Base-by-base conservation (phyloP, 495 filamentous ascomycete species). In the Rhypophila decipiens region DNA sequence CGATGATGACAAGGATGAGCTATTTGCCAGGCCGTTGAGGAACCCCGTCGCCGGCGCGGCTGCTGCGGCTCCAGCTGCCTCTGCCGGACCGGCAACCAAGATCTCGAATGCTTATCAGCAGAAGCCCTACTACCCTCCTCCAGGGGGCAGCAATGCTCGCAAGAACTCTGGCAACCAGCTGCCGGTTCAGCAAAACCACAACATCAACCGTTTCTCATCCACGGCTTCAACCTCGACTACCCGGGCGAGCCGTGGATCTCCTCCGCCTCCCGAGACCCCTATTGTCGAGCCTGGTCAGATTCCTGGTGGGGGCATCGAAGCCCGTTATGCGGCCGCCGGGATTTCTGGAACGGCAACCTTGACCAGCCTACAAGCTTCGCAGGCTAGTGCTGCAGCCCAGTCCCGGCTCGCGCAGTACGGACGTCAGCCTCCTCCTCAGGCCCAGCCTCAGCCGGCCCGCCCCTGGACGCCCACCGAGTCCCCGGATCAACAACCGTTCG, bases 401-500 rank as follows among this genome's bases (percentile, higher is more conserved):
- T 84, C 87, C 58, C 74, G 90, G 38, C 60, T 82, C 44, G 79
- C 84, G 20, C 86, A 89, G 44, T 94, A 96, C 69, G 74, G 75
- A 21, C 58, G 64, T 33, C 64, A 67, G 31, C 33, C 52, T 20
- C 60, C 52, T n/a, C 52, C 45, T 4, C 40, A 43, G 5, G 47
- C 50, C 0, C 74, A 74, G 46, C 52, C 62, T 33, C 74, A 74
- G 43, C 72, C 79, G 9, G 73, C 77, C 33, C 77, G 91, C 43
- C 90, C 90, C 39, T 98, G 93, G 93, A 98, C 94, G 15, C 93
- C 93, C 1, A 97, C 93, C 22, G 93, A 98, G 61, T 75, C 84
- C 44, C 90, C 93, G 2, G 93, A 87, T 5, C 84, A 82, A 46
- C 81, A 89, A 47, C 90, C 89, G 2, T 89, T 95, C 73, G 93